phyloP scores from a whole-genome alignment of 1,284 basidiomycete species.

The Vanrija sp. region DNA sequence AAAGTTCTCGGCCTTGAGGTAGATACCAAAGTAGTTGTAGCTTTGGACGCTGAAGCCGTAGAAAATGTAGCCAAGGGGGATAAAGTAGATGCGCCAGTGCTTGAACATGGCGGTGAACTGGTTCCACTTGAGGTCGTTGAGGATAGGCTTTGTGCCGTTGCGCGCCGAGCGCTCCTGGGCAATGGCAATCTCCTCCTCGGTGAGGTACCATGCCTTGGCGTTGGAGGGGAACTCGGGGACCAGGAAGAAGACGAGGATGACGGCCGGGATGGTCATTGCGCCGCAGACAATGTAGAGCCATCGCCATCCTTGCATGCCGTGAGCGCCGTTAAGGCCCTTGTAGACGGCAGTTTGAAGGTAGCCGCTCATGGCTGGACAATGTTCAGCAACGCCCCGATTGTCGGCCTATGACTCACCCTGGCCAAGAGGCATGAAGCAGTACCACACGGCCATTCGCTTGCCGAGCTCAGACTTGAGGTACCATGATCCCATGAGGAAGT shows the following conservation, averaged over 20 bases:
- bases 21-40: constrained; percentile 18
- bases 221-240: constrained; percentile 24
- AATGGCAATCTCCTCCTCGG: constrained; percentile 15
- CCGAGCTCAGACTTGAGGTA: constrained; percentile 27
- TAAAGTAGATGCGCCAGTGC: constrained; percentile 16
- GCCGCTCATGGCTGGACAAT: constrained; percentile 26
- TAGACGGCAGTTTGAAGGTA: constrained; percentile 28
- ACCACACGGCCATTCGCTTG: constrained; percentile 29
- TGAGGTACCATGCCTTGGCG: constrained; percentile 25
- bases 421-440: constrained; percentile 1
- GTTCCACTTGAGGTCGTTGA: background rate
- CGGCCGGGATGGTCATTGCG: constrained; percentile 9
- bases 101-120: constrained; percentile 4
- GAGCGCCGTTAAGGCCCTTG: constrained; percentile 26
- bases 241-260: constrained; percentile 16
- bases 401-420: too few relatives aligned
- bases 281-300: constrained; percentile 34
- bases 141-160: constrained; percentile 5
- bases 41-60: constrained; percentile 15
- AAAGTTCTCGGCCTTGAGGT: constrained; percentile 13
- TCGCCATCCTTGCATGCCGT: constrained; percentile 39
- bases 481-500: constrained; percentile 28
- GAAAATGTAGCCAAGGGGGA: constrained; percentile 14
- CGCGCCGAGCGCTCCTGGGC: constrained; percentile 8
- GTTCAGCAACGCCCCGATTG: constrained; percentile 11